A percentile compares a stretch with the other conserved stretches of the same genome.
Evolutionary conservation across 179 eudicot species (phyloP).

Genomic region (Drosera spatulata): DNA sequence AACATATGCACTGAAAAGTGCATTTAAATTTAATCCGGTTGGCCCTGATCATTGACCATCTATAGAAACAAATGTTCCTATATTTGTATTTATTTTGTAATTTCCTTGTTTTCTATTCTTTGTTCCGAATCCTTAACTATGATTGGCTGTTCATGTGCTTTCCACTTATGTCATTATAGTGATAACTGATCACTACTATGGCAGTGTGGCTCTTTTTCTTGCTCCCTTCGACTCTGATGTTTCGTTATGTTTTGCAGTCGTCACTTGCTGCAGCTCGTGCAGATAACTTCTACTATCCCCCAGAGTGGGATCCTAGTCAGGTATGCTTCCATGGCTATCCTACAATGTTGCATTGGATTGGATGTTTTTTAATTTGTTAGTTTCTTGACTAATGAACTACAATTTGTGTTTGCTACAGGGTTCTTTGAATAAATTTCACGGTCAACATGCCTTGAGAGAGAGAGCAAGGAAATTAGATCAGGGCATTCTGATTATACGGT

Average conservation of each 20-base stretch:
- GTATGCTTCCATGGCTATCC: constrained; percentile 20
- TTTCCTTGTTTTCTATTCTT: no score
- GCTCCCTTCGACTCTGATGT: no score
- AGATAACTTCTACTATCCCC: constrained; percentile 91
- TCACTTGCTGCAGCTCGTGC: constrained; percentile 96
- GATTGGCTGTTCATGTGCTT: no score
- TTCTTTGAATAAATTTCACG: constrained; percentile 80
- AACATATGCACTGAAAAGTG: no score
- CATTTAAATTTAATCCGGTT: no score
- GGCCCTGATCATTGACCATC: no score
- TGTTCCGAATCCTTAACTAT: no score
- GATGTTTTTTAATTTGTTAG: not conserved
- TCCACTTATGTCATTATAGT: no score
- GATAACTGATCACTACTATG: no score
- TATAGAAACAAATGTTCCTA: no score
- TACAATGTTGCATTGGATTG: not conserved
- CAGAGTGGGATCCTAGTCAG: constrained; percentile 97
- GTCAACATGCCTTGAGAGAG: constrained; percentile 97
- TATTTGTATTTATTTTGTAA: no score
- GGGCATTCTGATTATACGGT: constrained; percentile 94
- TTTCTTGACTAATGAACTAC: not conserved
- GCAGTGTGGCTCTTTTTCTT: no score
- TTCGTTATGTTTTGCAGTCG: constrained; percentile 45
- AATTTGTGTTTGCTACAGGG: constrained; percentile 33
- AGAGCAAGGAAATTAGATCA: constrained; percentile 89